A percentile compares a stretch with the other conserved stretches of the same genome.
Conservation (phyloP, 163 green algal genomes). For the Trebouxia gelatinosa region DNA sequence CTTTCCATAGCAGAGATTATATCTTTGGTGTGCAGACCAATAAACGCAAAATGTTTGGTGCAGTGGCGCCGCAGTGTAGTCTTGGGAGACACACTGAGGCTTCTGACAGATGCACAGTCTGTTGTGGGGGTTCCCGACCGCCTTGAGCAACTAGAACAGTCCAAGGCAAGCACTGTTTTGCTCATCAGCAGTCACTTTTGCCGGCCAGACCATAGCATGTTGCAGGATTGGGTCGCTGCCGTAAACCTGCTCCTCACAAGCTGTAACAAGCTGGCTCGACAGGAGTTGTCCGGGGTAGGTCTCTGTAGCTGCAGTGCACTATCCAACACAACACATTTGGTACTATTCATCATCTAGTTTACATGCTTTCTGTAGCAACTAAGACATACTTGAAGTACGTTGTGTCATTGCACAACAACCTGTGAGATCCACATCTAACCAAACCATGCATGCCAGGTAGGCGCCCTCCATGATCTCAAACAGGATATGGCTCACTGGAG, state of each 20-base stretch:
- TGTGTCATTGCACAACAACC: no score
- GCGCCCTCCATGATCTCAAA: slow-evolving; percentile 58
- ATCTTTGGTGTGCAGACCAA: background rate
- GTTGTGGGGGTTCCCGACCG: slow-evolving; percentile 52
- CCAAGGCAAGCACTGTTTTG: slow-evolving; percentile 39
- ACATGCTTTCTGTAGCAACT: no score
- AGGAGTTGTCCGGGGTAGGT: slow-evolving; percentile 55
- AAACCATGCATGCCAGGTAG: slow-evolving; percentile 38
- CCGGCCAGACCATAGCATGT: background rate
- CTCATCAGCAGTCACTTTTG: background rate
- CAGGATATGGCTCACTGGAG: slow-evolving; percentile 53
- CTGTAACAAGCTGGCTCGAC: slow-evolving; percentile 62
- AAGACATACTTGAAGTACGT: no score
- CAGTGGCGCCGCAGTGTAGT: slow-evolving; percentile 63
- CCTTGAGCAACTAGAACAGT: slow-evolving; percentile 51
- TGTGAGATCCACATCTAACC: no score
- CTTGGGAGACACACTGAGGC: slow-evolving; percentile 52
- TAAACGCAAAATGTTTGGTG: background rate
- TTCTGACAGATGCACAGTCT: slow-evolving; percentile 63
- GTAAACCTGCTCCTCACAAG: slow-evolving; percentile 64
- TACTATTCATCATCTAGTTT: no score
- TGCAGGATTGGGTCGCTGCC: slow-evolving; percentile 65
- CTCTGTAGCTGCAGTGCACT: no score
- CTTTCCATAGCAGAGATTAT: background rate
- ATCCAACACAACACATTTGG: no score